A percentile compares a stretch with the other conserved stretches of the same genome.
These are phyloP conservation scores for Perkinsus chesapeaki DNA, from an alignment of 169 alveolate genomes.

Conservation along the genomic window DNA sequence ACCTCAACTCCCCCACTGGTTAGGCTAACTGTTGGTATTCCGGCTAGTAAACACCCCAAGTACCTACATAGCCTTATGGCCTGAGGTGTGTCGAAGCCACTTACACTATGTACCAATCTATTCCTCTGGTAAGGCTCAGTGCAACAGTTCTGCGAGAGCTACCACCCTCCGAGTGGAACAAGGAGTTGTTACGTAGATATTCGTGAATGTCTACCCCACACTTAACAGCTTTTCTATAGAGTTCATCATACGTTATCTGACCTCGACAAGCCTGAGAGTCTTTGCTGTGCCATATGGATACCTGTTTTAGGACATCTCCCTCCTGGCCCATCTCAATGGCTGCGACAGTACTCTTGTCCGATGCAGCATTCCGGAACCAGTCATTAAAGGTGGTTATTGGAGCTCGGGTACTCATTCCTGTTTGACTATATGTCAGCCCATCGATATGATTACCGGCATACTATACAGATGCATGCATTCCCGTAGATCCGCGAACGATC, in stretches of 20 bases:
- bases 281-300: neutral
- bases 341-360: neutral
- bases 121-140: neutral
- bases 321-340: neutral
- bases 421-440: neutral
- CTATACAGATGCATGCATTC: too few species aligned
- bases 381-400: neutral
- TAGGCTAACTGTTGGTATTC: neutral
- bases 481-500: too few species aligned
- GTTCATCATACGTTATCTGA: neutral
- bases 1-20: neutral
- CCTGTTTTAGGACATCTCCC: neutral
- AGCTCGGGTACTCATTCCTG: neutral
- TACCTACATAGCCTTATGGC: neutral
- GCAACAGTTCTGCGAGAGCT: neutral
- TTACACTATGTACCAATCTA: neutral
- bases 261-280: neutral
- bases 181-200: neutral
- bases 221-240: neutral
- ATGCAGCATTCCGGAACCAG: neutral
- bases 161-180: neutral
- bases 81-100: neutral
- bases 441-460: too few species aligned
- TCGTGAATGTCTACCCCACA: neutral
- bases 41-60: neutral